A percentile compares a stretch with the other conserved stretches of the same genome.
Conservation (phyloP, 2,329 filamentous ascomycete genomes). For the Nemania sp. region DNA sequence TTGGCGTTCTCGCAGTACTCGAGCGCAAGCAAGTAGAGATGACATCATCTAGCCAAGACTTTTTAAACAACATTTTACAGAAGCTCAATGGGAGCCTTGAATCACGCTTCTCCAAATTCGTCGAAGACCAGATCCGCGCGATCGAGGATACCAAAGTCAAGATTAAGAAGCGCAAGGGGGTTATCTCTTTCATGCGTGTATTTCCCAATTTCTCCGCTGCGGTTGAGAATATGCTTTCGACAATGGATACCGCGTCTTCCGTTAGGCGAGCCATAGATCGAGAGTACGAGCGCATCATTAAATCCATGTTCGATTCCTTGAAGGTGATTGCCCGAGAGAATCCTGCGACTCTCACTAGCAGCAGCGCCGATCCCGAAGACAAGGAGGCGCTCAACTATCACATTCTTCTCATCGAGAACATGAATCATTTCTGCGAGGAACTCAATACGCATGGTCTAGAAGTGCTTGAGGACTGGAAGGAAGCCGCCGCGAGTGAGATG, state of each 20-base stretch:
- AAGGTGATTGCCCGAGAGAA: conserved; percentile 86
- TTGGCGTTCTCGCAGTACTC: conserved; percentile 80
- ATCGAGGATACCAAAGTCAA: conserved; percentile 99
- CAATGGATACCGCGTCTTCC: conserved; percentile 58
- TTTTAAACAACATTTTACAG: conserved; percentile 76
- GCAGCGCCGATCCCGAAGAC: conserved; percentile 70
- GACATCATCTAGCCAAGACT: conserved; percentile 91
- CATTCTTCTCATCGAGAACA: conserved; percentile 96
- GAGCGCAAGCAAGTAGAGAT: conserved; percentile 79
- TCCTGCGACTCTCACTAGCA: conserved; percentile 51
- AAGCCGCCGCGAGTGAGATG: conserved; percentile 76
- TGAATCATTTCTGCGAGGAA: conserved; percentile 96
- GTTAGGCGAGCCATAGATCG: conserved; percentile 80
- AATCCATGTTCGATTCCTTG: conserved; percentile 95
- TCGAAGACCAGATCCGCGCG: conserved; percentile 91
- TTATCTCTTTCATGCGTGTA: conserved; percentile 91
- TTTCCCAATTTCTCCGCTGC: conserved; percentile 85
- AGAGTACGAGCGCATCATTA: conserved; percentile 86
- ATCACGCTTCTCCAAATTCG: conserved; percentile 80
- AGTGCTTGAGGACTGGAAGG: conserved; percentile 81
- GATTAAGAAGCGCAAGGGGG: conserved; percentile 96
- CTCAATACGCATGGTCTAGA: conserved; percentile 75
- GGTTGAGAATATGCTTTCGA: conserved; percentile 79
- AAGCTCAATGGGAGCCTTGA: conserved; percentile 77
- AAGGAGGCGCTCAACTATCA: conserved; percentile 98